These are phyloP conservation scores for Fusarium pseudograminearum DNA, from an alignment of 2,329 filamentous ascomycete genomes.

Conservation along the genomic window DNA sequence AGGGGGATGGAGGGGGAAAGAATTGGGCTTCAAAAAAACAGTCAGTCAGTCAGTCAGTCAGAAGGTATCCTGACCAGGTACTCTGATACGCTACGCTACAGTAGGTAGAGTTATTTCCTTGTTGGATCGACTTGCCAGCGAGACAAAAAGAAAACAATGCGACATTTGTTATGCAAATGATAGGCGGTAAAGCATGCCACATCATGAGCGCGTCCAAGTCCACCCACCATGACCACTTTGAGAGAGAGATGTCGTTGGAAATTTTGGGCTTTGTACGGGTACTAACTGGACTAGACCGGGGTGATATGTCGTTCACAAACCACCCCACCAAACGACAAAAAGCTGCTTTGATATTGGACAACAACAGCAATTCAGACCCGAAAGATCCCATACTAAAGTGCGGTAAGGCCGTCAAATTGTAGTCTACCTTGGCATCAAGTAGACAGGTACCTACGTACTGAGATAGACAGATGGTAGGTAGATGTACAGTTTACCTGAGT, in stretches of 20 bases:
- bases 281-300: slow-evolving; percentile 22
- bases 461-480: slow-evolving; percentile 5
- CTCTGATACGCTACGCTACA: not conserved
- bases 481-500: not conserved
- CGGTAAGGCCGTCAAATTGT: slow-evolving; percentile 36
- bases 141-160: slow-evolving; percentile 28
- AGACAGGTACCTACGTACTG: no score
- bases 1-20: slow-evolving; percentile 15
- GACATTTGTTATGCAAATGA: slow-evolving; percentile 33
- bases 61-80: not conserved
- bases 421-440: slow-evolving; percentile 26
- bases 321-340: slow-evolving; percentile 34
- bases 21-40: slow-evolving; percentile 16
- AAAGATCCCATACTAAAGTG: slow-evolving; percentile 40
- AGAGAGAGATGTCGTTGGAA: slow-evolving; percentile 26
- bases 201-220: slow-evolving; percentile 24
- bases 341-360: slow-evolving; percentile 35
- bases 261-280: slow-evolving; percentile 9
- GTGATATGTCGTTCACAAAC: slow-evolving; percentile 35
- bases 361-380: slow-evolving; percentile 29
- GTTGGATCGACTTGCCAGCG: slow-evolving; percentile 3
- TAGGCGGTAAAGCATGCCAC: slow-evolving; percentile 38
- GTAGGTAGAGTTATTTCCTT: slow-evolving; percentile 1
- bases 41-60: slow-evolving; percentile 1
- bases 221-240: slow-evolving; percentile 10